These are phyloP conservation scores for Globisporangium rhizosaccharum DNA, from an alignment of 352 stramenopile genomes.

Conservation along the genomic window DNA sequence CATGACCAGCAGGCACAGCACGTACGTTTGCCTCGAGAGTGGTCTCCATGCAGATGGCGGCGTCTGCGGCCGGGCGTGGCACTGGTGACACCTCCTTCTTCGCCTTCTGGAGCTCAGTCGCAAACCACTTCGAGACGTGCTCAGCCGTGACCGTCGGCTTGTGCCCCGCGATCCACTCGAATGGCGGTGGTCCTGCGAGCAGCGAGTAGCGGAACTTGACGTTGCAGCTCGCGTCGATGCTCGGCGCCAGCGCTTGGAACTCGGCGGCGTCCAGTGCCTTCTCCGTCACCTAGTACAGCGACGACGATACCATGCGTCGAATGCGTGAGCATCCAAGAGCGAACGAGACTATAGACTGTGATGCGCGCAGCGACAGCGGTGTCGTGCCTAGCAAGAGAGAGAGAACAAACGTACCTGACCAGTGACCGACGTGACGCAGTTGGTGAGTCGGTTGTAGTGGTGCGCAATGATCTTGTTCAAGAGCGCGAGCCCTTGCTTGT, in stretches of 20 bases:
- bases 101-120: conserved; percentile 1
- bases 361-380: not conserved
- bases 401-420: conserved; percentile 4
- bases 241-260: not conserved
- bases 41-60: not conserved
- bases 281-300: conserved; percentile 1
- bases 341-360: not conserved
- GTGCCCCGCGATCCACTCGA: conserved; percentile 27
- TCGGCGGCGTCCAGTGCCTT: conserved; percentile 9
- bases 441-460: conserved; percentile 26
- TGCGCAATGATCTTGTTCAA: conserved; percentile 19
- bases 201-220: conserved; percentile 49
- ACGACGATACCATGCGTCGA: not conserved
- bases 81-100: not conserved
- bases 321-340: too few relatives aligned
- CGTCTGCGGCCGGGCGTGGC: not conserved
- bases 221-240: conserved; percentile 30
- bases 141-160: not conserved
- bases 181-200: conserved; percentile 27
- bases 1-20: not conserved
- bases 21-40: not conserved
- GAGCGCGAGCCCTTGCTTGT: conserved; percentile 1
- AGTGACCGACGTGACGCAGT: conserved; percentile 20
- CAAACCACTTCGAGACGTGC: conserved; percentile 2
- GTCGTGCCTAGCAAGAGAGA: not conserved